phyloP scores from a whole-genome alignment of 495 filamentous ascomycete species.

The Aspergillus bertholletiae region DNA sequence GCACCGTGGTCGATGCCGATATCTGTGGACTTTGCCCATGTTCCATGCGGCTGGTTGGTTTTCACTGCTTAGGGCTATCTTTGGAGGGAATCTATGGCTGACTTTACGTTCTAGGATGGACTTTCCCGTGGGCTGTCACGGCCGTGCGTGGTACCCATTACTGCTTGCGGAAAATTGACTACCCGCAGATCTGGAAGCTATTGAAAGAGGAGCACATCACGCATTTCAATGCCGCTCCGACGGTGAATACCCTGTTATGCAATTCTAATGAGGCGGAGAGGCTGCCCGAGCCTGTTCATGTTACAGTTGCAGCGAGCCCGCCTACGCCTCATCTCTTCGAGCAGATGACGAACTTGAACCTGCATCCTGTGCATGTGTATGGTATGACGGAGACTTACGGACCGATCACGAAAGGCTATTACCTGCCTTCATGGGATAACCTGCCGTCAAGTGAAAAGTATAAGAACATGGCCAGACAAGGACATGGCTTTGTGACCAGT shows the following conservation, averaged over 20 bases:
- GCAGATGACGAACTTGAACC: slow-evolving; percentile 83
- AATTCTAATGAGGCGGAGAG: slow-evolving; percentile 64
- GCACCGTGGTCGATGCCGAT: slow-evolving; percentile 63
- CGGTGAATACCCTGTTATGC: slow-evolving; percentile 92
- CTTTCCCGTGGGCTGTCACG: slow-evolving; percentile 84
- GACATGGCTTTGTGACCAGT: slow-evolving; percentile 87
- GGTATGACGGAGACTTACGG: slow-evolving; percentile 95
- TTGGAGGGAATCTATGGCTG: background rate
- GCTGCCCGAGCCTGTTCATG: slow-evolving; percentile 69
- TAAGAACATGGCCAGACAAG: slow-evolving; percentile 82
- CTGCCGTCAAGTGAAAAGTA: slow-evolving; percentile 72
- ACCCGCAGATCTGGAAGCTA: slow-evolving; percentile 83
- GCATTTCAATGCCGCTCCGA: slow-evolving; percentile 94
- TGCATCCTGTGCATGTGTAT: slow-evolving; percentile 92
- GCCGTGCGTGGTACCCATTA: slow-evolving; percentile 92
- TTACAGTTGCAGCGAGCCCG: slow-evolving; percentile 90
- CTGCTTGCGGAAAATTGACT: slow-evolving; percentile 92
- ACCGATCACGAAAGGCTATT: slow-evolving; percentile 91
- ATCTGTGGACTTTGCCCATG: slow-evolving; percentile 93
- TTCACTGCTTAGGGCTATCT: background rate
- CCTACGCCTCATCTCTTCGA: slow-evolving; percentile 87
- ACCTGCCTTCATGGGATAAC: slow-evolving; percentile 74
- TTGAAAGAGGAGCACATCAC: slow-evolving; percentile 82
- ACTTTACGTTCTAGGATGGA: slow-evolving; percentile 56
- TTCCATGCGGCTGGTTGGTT: slow-evolving; percentile 82